phyloP scores from a whole-genome alignment of 345 rosid species.

The Fremontodendron californicum region DNA sequence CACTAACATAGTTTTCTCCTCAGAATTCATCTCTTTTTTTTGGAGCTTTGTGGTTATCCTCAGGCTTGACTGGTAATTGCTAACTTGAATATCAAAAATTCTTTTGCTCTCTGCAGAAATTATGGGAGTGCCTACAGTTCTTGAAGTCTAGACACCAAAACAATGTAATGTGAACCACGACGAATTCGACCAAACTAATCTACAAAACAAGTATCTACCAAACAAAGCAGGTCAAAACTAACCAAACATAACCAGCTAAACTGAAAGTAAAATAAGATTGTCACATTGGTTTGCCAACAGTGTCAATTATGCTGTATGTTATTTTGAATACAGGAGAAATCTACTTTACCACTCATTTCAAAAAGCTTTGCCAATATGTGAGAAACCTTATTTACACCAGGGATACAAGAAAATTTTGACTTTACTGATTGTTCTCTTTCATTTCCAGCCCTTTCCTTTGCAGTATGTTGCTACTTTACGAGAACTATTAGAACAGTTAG shows the following conservation, averaged over 20 bases:
- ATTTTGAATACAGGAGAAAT: too few relatives aligned
- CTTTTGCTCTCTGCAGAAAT: not conserved
- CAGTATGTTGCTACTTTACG: conserved; percentile 86
- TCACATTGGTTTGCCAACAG: too few relatives aligned
- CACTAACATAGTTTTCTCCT: conserved; percentile 58
- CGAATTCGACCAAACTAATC: not conserved
- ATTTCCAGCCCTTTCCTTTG: too few relatives aligned
- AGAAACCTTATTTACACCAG: too few relatives aligned
- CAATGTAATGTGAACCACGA: not conserved
- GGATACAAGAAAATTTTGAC: too few relatives aligned
- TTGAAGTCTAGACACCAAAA: not conserved
- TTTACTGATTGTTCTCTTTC: too few relatives aligned
- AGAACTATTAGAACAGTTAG: conserved; percentile 34
- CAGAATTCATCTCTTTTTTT: conserved; percentile 38
- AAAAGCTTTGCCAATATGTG: not conserved
- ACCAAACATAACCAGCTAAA: not conserved
- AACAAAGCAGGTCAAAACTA: not conserved
- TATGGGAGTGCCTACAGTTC: not conserved
- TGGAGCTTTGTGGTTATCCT: not conserved
- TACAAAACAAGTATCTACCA: not conserved
- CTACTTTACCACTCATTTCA: not conserved
- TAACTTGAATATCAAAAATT: not conserved
- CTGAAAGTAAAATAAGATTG: not conserved
- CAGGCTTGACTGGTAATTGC: not conserved
- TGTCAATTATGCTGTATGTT: too few relatives aligned